phyloP scores from a whole-genome alignment of 177 flowering plant species.

The Tripterygium wilfordii region DNA sequence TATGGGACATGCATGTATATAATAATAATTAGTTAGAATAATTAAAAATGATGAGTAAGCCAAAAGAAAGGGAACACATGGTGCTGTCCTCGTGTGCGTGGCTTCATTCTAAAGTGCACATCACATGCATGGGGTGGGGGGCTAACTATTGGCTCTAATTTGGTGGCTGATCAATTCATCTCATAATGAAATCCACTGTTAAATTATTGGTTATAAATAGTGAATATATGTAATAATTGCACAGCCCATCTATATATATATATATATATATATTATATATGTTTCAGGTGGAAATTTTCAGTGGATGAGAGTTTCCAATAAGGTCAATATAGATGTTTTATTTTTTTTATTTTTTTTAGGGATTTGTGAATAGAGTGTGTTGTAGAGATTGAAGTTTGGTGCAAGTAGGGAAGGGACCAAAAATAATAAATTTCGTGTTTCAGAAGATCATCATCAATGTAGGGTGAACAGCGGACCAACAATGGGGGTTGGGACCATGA shows the following conservation, averaged over 20 bases:
- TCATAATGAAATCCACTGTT: too few relatives aligned
- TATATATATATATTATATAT: background rate
- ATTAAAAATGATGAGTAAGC: constrained; percentile 1
- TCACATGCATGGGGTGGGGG: too few relatives aligned
- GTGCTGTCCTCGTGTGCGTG: constrained; percentile 29
- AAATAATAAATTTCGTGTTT: constrained; percentile 8
- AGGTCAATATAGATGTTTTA: background rate
- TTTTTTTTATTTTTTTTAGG: background rate
- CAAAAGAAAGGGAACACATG: constrained; percentile 9
- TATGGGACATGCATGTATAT: too few relatives aligned
- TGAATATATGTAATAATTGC: too few relatives aligned
- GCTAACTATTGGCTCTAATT: constrained; percentile 1
- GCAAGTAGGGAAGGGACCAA: constrained; percentile 15
- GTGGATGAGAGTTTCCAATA: background rate
- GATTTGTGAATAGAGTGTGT: background rate
- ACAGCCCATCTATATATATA: too few relatives aligned
- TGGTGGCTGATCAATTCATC: too few relatives aligned
- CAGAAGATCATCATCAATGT: constrained; percentile 30
- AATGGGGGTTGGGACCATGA: constrained; percentile 7
- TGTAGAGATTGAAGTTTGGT: background rate
- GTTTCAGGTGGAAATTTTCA: constrained; percentile 3
- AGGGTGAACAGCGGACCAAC: constrained; percentile 37
- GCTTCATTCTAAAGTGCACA: constrained; percentile 18
- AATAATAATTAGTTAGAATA: background rate
- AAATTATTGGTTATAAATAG: too few relatives aligned